Percentiles rank a stretch among this genome's conserved stretches.
phyloP scores from a whole-genome alignment of 257 asterid genomes.

The Plantago major region DNA sequence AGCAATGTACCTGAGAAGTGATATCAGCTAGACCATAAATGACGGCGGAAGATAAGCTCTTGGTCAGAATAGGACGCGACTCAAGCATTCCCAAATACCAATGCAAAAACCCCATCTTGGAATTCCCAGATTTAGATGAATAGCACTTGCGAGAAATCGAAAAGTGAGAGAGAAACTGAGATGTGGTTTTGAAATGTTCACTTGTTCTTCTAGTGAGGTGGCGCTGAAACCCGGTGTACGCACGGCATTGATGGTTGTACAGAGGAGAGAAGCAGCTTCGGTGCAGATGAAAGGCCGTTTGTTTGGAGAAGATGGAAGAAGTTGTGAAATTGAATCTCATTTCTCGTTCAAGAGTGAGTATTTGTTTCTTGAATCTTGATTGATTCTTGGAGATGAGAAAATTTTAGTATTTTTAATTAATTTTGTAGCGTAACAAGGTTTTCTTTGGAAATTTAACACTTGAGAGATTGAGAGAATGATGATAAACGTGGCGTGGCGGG shows the following conservation, averaged over 20 bases:
- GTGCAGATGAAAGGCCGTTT: conserved; percentile 24
- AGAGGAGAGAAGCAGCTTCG: conserved; percentile 23
- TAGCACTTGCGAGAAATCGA: conserved; percentile 18
- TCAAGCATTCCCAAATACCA: conserved; percentile 83
- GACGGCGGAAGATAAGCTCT: conserved; percentile 55
- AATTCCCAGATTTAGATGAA: conserved; percentile 36
- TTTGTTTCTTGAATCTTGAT: conserved; percentile 13
- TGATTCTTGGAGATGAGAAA: conserved; percentile 12
- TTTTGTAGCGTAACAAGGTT: too few species aligned
- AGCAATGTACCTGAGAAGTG: conserved; percentile 63
- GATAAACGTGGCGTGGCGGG: too few species aligned
- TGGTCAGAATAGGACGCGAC: conserved; percentile 66
- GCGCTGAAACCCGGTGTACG: conserved; percentile 27
- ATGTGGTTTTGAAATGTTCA: conserved; percentile 22
- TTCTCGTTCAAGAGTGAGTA: not conserved
- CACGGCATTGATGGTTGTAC: conserved; percentile 28
- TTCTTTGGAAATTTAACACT: too few species aligned
- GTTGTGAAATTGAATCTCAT: conserved; percentile 39
- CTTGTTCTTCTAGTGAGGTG: conserved; percentile 16
- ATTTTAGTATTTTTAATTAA: too few species aligned
- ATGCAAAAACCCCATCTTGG: conserved; percentile 41
- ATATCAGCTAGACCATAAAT: conserved; percentile 80
- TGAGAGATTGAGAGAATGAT: too few species aligned
- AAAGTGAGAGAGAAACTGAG: conserved; percentile 5
- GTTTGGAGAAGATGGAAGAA: conserved; percentile 23